Conservation (phyloP, 169 alveolate genomes). For the Cytauxzoon felis region DNA sequence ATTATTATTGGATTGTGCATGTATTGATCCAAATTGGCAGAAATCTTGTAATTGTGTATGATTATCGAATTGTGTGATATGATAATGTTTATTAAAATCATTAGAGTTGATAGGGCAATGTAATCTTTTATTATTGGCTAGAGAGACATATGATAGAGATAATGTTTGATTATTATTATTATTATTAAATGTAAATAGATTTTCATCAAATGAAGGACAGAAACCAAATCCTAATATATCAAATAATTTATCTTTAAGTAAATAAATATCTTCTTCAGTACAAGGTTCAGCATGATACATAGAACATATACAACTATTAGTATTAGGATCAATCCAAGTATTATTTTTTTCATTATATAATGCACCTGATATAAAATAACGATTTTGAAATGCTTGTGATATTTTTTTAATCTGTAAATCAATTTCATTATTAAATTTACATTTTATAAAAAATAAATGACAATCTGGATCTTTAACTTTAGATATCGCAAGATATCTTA, state of each 20-base stretch:
- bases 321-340: conserved; percentile 18
- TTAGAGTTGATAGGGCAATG: conserved; percentile 57
- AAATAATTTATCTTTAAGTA: neutral
- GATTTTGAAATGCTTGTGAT: conserved; percentile 4
- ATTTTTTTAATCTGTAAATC: neutral
- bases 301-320: conserved; percentile 45
- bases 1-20: neutral
- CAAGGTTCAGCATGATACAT: conserved; percentile 48
- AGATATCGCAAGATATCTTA: conserved; percentile 23
- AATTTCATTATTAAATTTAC: conserved; percentile 9
- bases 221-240: conserved; percentile 37
- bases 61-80: neutral
- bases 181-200: neutral
- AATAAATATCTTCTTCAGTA: conserved; percentile 28
- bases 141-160: conserved; percentile 23
- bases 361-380: conserved; percentile 35
- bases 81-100: neutral
- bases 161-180: conserved; percentile 1
- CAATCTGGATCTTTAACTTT: neutral
- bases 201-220: conserved; percentile 33
- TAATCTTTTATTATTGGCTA: conserved; percentile 23
- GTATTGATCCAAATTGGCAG: conserved; percentile 35
- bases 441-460: conserved; percentile 27
- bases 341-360: conserved; percentile 3
- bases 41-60: conserved; percentile 4